A percentile compares a stretch with the other conserved stretches of the same genome.
Evolutionary conservation across 1,139 yeast genomes (phyloP).

Genomic region (Debaryomyces sp.): DNA sequence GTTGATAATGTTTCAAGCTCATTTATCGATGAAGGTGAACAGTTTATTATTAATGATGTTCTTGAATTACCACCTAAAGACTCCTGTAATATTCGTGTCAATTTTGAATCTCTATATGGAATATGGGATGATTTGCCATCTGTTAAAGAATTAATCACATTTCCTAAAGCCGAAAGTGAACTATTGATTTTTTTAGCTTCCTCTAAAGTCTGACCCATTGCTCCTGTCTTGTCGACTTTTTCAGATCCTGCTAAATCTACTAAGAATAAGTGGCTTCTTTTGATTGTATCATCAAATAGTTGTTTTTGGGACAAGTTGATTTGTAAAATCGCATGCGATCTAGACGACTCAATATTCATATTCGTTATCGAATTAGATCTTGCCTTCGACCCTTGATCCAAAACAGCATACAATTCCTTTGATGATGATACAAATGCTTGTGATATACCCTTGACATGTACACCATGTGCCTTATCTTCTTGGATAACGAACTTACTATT

Average conservation of each 20-base stretch:
- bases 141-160: conserved; percentile 78
- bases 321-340: conserved; percentile 83
- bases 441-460: conserved; percentile 69
- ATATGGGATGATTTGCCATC: conserved; percentile 67
- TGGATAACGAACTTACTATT: conserved; percentile 53
- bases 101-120: conserved; percentile 82
- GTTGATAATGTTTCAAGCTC: conserved; percentile 76
- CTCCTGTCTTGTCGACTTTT: conserved; percentile 82
- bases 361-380: conserved; percentile 66
- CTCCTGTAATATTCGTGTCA: conserved; percentile 82
- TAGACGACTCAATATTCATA: conserved; percentile 76
- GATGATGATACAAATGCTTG: conserved; percentile 62
- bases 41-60: conserved; percentile 76
- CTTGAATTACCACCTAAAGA: conserved; percentile 87
- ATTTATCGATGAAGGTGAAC: conserved; percentile 69
- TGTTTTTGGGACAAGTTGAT: conserved; percentile 64
- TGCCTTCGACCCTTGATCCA: conserved; percentile 56
- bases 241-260: conserved; percentile 93
- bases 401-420: conserved; percentile 58
- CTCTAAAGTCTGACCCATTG: conserved; percentile 71
- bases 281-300: conserved; percentile 56
- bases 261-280: conserved; percentile 68
- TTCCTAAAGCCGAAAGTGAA: conserved; percentile 76
- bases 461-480: conserved; percentile 67
- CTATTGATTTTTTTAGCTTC: conserved; percentile 86